Conservation (phyloP, 2,329 filamentous ascomycete genomes). For the Leptosphaerulina australis region DNA sequence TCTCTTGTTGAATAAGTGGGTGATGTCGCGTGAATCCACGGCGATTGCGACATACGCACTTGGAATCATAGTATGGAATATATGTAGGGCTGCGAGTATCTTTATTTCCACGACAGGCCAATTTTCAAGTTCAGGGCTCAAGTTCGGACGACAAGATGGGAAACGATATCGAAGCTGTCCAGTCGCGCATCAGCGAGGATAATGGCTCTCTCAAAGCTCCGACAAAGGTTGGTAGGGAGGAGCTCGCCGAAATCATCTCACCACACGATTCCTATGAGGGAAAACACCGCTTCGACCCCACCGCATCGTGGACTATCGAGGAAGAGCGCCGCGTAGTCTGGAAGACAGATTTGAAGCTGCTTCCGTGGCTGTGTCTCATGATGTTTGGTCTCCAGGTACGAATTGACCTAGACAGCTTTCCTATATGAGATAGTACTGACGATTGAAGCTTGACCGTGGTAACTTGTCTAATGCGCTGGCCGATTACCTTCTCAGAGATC, state of each 20-base stretch:
- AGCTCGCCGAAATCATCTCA: slow-evolving; percentile 35
- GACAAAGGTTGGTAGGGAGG: slow-evolving; percentile 35
- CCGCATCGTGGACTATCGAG: slow-evolving; percentile 59
- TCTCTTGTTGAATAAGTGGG: slow-evolving; percentile 22
- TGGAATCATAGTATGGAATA: not conserved
- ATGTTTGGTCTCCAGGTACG: slow-evolving; percentile 54
- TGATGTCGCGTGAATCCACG: slow-evolving; percentile 19
- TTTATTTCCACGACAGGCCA: slow-evolving; percentile 1
- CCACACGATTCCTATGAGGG: slow-evolving; percentile 60
- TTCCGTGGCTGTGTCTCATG: slow-evolving; percentile 39
- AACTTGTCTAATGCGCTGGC: slow-evolving; percentile 48
- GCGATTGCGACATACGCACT: slow-evolving; percentile 33
- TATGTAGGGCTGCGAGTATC: slow-evolving; percentile 4
- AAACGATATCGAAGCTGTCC: slow-evolving; percentile 34
- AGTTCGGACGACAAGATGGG: slow-evolving; percentile 21
- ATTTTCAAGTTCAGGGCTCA: not conserved
- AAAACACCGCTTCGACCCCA: slow-evolving; percentile 62
- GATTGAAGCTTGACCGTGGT: slow-evolving; percentile 53
- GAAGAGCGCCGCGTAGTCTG: slow-evolving; percentile 62
- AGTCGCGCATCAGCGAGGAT: slow-evolving; percentile 31
- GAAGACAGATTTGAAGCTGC: slow-evolving; percentile 51
- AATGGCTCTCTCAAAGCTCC: slow-evolving; percentile 31
- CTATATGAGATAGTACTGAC: not conserved
- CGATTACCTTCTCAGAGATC: slow-evolving; percentile 39
- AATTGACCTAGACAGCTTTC: too few species aligned